These are phyloP conservation scores for Solanum paucissectum DNA, from an alignment of 257 asterid species.

Conservation along the genomic window DNA sequence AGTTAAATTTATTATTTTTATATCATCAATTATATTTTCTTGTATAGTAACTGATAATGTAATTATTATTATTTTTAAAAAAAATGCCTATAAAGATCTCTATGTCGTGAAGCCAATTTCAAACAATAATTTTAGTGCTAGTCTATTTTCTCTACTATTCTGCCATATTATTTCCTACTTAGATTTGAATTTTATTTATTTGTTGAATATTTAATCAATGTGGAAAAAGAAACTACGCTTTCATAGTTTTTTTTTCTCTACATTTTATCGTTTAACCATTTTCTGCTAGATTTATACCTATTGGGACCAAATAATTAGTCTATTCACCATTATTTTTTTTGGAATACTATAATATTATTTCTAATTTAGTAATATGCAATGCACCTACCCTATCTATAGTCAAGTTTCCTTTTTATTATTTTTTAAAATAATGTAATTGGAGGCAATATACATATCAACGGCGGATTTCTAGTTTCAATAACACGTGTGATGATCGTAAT, in stretches of 20 bases:
- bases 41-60: background rate
- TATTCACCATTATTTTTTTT: no score
- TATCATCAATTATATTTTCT: background rate
- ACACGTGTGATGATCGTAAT: background rate
- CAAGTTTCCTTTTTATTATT: background rate
- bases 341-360: background rate
- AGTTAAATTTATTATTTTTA: background rate
- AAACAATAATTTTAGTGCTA: background rate
- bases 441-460: background rate
- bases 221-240: background rate
- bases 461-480: background rate
- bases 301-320: background rate
- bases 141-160: slow-evolving; percentile 19
- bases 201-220: background rate
- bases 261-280: no score
- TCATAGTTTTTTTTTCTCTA: no score
- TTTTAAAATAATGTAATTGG: background rate
- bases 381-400: background rate
- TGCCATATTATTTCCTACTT: slow-evolving; percentile 28
- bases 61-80: background rate
- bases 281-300: no score
- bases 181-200: background rate
- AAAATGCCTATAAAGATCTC: background rate
- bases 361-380: background rate
- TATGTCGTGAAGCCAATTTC: slow-evolving; percentile 12